A percentile compares a stretch with the other conserved stretches of the same genome.
Evolutionary conservation across 2,329 filamentous ascomycete genomes (phyloP).

Genomic region (Metarhizium guizhouense): DNA sequence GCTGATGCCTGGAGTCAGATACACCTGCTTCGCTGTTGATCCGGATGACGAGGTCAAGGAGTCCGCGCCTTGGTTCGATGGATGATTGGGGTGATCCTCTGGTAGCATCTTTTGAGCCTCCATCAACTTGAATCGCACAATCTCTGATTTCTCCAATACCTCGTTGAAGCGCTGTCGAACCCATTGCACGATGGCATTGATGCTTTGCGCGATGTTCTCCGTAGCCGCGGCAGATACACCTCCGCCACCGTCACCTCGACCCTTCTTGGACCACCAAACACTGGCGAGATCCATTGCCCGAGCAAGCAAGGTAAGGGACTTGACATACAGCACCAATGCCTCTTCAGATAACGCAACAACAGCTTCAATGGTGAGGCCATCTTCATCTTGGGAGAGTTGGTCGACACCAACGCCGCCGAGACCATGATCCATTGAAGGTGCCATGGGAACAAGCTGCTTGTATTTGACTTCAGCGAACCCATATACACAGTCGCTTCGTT

Average conservation of each 20-base stretch:
- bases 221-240: conserved; percentile 28
- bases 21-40: conserved; percentile 68
- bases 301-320: conserved; percentile 79
- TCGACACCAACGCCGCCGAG: conserved; percentile 54
- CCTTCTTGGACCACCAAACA: conserved; percentile 80
- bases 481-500: conserved; percentile 90
- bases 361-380: conserved; percentile 77
- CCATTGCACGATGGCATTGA: conserved; percentile 95
- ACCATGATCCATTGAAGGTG: conserved; percentile 67
- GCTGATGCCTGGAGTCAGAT: conserved; percentile 79
- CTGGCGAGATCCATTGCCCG: conserved; percentile 95
- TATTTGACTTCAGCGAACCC: conserved; percentile 98
- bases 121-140: conserved; percentile 80
- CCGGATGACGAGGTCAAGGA: conserved; percentile 47
- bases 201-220: conserved; percentile 54
- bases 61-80: conserved; percentile 61
- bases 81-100: conserved; percentile 76
- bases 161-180: conserved; percentile 91
- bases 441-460: conserved; percentile 85
- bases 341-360: conserved; percentile 85
- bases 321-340: conserved; percentile 91
- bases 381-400: conserved; percentile 48
- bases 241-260: conserved; percentile 48
- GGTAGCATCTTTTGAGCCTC: conserved; percentile 81
- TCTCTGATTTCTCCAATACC: conserved; percentile 89